Percentiles rank a stretch among this genome's conserved stretches.
Evolutionary conservation across 129 eudicot species (phyloP).

Genomic region (Centrapalus pauciflorus): DNA sequence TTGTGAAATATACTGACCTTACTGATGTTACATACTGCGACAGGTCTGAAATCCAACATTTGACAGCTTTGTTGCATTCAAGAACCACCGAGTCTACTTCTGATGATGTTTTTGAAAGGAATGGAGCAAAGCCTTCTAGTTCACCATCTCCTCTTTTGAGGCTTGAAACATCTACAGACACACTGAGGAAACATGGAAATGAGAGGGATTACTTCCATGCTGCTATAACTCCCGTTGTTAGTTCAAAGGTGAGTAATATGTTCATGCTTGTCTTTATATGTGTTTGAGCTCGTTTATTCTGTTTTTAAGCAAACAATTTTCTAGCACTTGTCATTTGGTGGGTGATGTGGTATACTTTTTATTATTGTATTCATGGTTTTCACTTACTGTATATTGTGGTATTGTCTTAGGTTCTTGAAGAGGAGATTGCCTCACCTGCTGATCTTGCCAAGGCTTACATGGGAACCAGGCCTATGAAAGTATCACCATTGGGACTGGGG

Average conservation of each 20-base stretch:
- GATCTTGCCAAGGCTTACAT: slow-evolving; percentile 92
- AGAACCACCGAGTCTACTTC: slow-evolving; percentile 36
- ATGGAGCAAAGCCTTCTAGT: slow-evolving; percentile 17
- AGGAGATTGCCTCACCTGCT: slow-evolving; percentile 65
- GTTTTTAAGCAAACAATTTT: not conserved
- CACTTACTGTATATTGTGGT: not conserved
- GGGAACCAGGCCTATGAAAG: slow-evolving; percentile 64
- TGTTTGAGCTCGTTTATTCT: not conserved
- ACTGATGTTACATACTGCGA: slow-evolving; percentile 5
- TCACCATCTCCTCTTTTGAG: slow-evolving; percentile 15
- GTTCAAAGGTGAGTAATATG: slow-evolving; percentile 37
- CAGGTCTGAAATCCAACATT: slow-evolving; percentile 67
- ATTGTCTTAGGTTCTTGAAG: slow-evolving; percentile 50
- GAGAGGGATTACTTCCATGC: slow-evolving; percentile 21
- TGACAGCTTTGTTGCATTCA: slow-evolving; percentile 60
- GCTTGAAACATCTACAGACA: slow-evolving; percentile 16
- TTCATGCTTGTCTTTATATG: not conserved
- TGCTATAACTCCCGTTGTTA: slow-evolving; percentile 33
- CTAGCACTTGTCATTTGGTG: not conserved
- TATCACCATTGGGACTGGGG: slow-evolving; percentile 49
- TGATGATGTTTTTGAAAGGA: slow-evolving; percentile 22
- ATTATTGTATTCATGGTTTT: not conserved
- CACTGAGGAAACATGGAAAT: slow-evolving; percentile 28
- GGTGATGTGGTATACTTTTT: not conserved
- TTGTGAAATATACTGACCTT: not conserved